phyloP scores from a whole-genome alignment of 2,329 filamentous ascomycete species.

The Fusarium dlaminii region DNA sequence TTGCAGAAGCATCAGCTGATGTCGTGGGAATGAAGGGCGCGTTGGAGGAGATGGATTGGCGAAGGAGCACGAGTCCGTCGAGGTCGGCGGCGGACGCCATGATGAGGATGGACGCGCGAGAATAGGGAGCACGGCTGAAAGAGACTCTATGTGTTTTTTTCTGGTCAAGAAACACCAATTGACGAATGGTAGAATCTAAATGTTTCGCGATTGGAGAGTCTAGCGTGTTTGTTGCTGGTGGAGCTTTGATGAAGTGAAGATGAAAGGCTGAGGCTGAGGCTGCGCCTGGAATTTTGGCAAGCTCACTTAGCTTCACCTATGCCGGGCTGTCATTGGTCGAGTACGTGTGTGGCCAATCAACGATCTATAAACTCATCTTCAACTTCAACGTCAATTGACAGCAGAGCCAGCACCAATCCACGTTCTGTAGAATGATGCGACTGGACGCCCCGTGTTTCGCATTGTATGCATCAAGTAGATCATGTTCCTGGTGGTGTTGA shows the following conservation, averaged over 20 bases:
- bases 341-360: slow-evolving; percentile 32
- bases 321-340: slow-evolving; percentile 12
- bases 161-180: background rate
- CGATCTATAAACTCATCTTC: background rate
- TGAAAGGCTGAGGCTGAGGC: slow-evolving; percentile 43
- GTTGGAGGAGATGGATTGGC: slow-evolving; percentile 79
- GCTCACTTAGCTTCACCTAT: slow-evolving; percentile 23
- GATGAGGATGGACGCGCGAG: slow-evolving; percentile 33
- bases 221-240: slow-evolving; percentile 1
- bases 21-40: slow-evolving; percentile 78
- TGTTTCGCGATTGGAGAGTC: background rate
- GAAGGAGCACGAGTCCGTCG: slow-evolving; percentile 85
- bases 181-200: background rate
- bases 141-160: background rate
- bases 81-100: slow-evolving; percentile 69
- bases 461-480: background rate
- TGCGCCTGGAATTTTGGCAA: slow-evolving; percentile 37
- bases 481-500: background rate
- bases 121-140: background rate
- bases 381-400: background rate
- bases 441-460: background rate
- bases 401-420: background rate
- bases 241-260: slow-evolving; percentile 23
- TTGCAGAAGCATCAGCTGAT: slow-evolving; percentile 69
- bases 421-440: background rate